Percentiles rank a stretch among this genome's conserved stretches.
phyloP scores from a whole-genome alignment of 73 alveolate genomes.

The Paramecium tetraurelia region DNA sequence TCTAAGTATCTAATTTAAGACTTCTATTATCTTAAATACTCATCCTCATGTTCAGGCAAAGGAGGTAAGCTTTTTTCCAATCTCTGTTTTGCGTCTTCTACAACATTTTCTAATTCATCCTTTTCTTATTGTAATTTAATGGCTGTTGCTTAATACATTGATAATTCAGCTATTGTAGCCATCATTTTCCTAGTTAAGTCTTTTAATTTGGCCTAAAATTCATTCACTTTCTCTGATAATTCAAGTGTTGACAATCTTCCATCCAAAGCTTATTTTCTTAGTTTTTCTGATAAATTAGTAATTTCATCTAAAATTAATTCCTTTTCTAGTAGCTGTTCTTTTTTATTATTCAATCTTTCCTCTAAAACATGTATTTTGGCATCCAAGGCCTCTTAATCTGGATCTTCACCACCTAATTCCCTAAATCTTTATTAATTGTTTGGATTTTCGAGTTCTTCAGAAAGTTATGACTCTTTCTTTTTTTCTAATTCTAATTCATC shows the following conservation, averaged over 20 bases:
- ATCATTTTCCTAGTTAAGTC: conserved; percentile 92
- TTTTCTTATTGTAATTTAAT: conserved; percentile 86
- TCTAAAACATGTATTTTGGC: conserved; percentile 93
- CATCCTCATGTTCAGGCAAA: conserved; percentile 83
- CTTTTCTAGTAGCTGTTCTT: conserved; percentile 91
- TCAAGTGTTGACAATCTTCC: conserved; percentile 92
- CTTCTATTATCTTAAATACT: conserved; percentile 79
- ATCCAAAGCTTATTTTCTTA: conserved; percentile 93
- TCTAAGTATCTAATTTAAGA: conserved; percentile 70
- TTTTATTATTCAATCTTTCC: conserved; percentile 92
- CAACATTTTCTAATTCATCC: conserved; percentile 84
- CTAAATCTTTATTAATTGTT: conserved; percentile 86
- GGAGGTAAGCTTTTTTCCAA: conserved; percentile 92
- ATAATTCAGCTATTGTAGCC: conserved; percentile 97
- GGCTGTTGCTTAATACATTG: conserved; percentile 96
- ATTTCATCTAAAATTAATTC: conserved; percentile 96
- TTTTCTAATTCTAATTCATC: conserved; percentile 77
- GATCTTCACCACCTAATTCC: conserved; percentile 96
- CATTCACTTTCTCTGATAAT: conserved; percentile 93
- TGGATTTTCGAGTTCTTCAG: conserved; percentile 93
- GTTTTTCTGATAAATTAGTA: conserved; percentile 90
- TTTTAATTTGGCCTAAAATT: conserved; percentile 89
- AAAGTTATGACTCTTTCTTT: conserved; percentile 64
- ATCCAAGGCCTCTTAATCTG: conserved; percentile 92
- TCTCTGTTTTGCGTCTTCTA: conserved; percentile 76